These are phyloP conservation scores for Pseudozyma sp. DNA, from an alignment of 1,284 basidiomycete genomes.

Conservation along the genomic window DNA sequence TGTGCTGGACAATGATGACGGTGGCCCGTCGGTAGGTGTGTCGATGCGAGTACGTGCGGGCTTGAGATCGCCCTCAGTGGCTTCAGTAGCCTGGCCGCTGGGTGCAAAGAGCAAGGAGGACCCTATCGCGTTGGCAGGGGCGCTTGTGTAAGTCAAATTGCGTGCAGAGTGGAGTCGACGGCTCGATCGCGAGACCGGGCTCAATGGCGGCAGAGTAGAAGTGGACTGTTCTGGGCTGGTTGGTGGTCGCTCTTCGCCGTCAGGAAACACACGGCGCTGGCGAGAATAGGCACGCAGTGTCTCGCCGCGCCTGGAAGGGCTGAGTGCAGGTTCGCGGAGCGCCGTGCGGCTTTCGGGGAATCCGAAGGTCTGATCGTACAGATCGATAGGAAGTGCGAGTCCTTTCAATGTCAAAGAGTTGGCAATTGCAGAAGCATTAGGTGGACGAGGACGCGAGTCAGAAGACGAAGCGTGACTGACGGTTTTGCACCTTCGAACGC, in stretches of 20 bases:
- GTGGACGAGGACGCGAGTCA: conserved; percentile 2
- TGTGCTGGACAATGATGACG: conserved; percentile 34
- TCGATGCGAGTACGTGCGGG: not conserved
- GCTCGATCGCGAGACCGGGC: conserved; percentile 15
- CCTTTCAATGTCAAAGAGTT: conserved; percentile 1
- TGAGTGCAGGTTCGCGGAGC: conserved; percentile 16
- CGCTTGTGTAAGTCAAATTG: not conserved
- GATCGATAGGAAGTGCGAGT: conserved; percentile 20
- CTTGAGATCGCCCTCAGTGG: not conserved
- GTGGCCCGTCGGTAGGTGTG: conserved; percentile 3
- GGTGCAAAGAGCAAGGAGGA: conserved; percentile 8
- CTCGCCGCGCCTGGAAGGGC: conserved; percentile 38
- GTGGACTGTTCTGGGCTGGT: conserved; percentile 10
- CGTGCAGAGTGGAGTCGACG: conserved; percentile 15
- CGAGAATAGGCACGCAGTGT: conserved; percentile 35
- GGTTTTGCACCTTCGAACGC: conserved; percentile 37
- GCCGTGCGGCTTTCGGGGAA: not conserved
- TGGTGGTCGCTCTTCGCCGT: conserved; percentile 6
- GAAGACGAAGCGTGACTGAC: conserved; percentile 12
- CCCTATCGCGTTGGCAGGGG: conserved; percentile 1
- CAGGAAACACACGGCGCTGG: conserved; percentile 37
- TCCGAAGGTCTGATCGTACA: not conserved
- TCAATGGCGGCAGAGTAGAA: conserved; percentile 3
- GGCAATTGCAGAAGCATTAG: conserved; percentile 1
- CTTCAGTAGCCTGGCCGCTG: conserved; percentile 1